Evolutionary conservation across 2,329 filamentous ascomycete species (phyloP).

Genomic region (Intubia oerlemansii): DNA sequence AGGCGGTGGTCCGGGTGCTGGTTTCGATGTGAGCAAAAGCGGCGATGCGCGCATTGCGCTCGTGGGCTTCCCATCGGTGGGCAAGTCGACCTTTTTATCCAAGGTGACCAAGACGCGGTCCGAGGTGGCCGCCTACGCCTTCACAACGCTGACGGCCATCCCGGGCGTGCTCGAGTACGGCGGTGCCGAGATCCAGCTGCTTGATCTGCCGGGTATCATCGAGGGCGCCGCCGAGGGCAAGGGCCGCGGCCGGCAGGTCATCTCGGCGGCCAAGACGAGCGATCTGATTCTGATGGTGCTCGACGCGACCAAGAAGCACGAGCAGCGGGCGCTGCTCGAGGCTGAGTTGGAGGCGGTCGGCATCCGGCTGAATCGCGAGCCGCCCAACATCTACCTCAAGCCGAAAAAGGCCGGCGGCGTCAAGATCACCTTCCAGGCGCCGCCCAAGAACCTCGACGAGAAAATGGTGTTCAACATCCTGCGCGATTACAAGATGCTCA

Average conservation of each 20-base stretch:
- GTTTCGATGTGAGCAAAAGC: conserved; percentile 88
- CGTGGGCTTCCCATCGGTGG: conserved; percentile 96
- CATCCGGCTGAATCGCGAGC: conserved; percentile 77
- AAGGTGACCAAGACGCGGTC: conserved; percentile 97
- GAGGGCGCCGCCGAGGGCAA: conserved; percentile 93
- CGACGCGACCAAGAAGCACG: conserved; percentile 88
- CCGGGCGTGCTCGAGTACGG: conserved; percentile 95
- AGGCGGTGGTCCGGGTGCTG: conserved; percentile 56
- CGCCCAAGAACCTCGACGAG: conserved; percentile 83
- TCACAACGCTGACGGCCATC: conserved; percentile 94
- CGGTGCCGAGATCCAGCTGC: conserved; percentile 90
- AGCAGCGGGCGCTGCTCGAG: conserved; percentile 77
- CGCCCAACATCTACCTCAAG: conserved; percentile 97
- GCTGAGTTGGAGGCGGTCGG: conserved; percentile 88
- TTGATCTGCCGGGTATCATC: conserved; percentile 95
- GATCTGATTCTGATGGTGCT: conserved; percentile 93
- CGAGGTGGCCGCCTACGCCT: conserved; percentile 87
- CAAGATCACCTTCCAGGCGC: conserved; percentile 89
- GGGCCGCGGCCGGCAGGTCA: conserved; percentile 85
- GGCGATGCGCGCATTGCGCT: conserved; percentile 93
- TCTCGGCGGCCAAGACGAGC: conserved; percentile 94
- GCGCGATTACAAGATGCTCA: conserved; percentile 95
- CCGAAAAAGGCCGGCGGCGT: conserved; percentile 88
- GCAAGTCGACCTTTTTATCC: conserved; percentile 96
- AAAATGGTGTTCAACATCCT: conserved; percentile 98